Base-by-base conservation (phyloP, 78 protist genomes). In the Bodo saltans region DNA sequence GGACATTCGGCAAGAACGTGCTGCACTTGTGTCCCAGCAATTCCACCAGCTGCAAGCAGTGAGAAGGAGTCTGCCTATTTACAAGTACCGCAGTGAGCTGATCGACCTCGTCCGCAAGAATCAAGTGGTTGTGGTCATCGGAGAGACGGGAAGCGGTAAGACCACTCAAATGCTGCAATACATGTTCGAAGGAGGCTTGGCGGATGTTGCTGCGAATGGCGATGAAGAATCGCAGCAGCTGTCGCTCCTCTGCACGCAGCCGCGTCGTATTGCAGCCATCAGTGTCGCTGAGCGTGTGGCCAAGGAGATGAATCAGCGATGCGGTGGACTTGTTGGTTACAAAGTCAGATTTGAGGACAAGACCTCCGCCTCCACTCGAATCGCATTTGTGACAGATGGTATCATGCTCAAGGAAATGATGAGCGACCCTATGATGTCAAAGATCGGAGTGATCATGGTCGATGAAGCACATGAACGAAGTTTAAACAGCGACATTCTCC, bases 321-420 rank as follows among this genome's bases (percentile, higher is more conserved):
- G 92, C 29, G 97, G 97, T 1, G 52, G 35, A 37, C n/a, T 60
- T 38, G 94, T 93, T 29, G 98, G 96, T 52, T 93, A 93, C 74
- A 35, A 82, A 41, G 87, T 95, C 17, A 89, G 96, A 26, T 92
- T 92, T 79, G 97, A 95, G 60, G 91, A 89, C 72, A 39, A 74
- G 70, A 53, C 88, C 35, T 37, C 52, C 41, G 74, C 17, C 26
- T 29, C 34, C 27, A 93, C 97, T 21, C 75, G 89, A 26, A 81
- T 96, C 68, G 83, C 85, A 23, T 97, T 86, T 70, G 21, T 88
- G 79, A 97, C 99, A 3, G 98, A 97, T 35, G 99, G 99, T n/a
- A 83, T 90, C 91, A 85, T 96, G 34, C 40, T 96, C 42, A 37
- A 94, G 23, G 98, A 95, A 83, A 75, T 83, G 72, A 83, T 96